A percentile compares a stretch with the other conserved stretches of the same genome.
Evolutionary conservation across 2,329 filamentous ascomycete species (phyloP).

Genomic region (Parafenestella ontariensis): DNA sequence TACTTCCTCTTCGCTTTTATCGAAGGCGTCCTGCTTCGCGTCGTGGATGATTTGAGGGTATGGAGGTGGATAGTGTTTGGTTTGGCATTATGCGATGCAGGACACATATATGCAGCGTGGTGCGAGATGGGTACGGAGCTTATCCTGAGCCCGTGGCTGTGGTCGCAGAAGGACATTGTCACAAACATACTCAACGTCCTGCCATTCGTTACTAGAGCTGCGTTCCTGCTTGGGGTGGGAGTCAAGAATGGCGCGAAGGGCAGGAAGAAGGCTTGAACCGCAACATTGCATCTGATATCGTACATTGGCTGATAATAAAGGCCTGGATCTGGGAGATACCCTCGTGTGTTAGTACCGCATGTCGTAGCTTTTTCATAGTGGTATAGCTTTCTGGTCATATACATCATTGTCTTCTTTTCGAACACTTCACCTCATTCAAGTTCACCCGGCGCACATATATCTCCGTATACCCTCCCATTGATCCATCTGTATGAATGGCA

Average conservation of each 20-base stretch:
- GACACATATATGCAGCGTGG: slow-evolving; percentile 65
- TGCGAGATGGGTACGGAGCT: slow-evolving; percentile 38
- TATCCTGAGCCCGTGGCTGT: slow-evolving; percentile 32
- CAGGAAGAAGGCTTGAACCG: slow-evolving; percentile 1
- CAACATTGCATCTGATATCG: neutral
- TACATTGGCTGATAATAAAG: neutral
- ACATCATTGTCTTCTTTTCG: neutral
- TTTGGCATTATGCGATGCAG: slow-evolving; percentile 75
- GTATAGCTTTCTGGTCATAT: neutral
- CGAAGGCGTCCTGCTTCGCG: slow-evolving; percentile 75
- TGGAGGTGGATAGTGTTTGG: slow-evolving; percentile 73
- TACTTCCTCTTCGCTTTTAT: slow-evolving; percentile 80
- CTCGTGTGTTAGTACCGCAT: neutral
- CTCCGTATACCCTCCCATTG: neutral
- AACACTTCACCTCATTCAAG: neutral
- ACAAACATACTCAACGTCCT: slow-evolving; percentile 45
- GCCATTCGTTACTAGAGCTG: slow-evolving; percentile 42
- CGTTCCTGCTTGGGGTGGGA: slow-evolving; percentile 48
- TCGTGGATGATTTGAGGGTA: slow-evolving; percentile 69
- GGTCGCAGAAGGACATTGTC: slow-evolving; percentile 50
- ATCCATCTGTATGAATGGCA: neutral
- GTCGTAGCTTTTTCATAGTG: neutral
- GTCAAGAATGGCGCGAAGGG: slow-evolving; percentile 26
- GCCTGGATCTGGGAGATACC: neutral
- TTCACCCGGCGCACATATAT: neutral